Conservation (phyloP, 2,329 filamentous ascomycete species). For the Colletotrichum sp. region DNA sequence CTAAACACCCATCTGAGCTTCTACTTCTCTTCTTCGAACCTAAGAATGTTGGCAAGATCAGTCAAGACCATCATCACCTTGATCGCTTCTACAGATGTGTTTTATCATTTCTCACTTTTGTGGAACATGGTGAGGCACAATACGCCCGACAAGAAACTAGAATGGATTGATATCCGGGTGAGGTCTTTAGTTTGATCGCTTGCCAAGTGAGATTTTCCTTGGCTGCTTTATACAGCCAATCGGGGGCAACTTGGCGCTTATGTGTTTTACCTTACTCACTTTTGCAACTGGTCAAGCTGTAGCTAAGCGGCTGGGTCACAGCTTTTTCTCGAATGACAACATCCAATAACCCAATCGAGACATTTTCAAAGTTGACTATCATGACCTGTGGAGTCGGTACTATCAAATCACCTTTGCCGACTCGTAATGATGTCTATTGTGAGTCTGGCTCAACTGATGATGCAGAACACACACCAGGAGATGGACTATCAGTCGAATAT, state of each 20-base stretch:
- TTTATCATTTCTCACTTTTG: background rate
- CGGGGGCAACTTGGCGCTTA: background rate
- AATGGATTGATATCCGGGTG: background rate
- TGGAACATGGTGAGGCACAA: background rate
- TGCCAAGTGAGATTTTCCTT: background rate
- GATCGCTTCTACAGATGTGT: too few relatives aligned
- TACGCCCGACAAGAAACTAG: background rate
- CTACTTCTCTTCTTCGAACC: too few relatives aligned
- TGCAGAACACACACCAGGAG: rapidly evolving
- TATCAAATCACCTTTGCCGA: background rate
- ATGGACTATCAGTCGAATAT: background rate
- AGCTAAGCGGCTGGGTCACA: background rate
- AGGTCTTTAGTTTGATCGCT: background rate
- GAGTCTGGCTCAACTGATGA: background rate
- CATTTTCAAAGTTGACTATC: rapidly evolving
- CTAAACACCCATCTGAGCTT: too few relatives aligned
- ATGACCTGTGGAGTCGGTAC: rapidly evolving
- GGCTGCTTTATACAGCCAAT: background rate
- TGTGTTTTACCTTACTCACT: background rate
- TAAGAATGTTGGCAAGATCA: background rate
- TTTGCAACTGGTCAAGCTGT: background rate
- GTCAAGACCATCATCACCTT: background rate
- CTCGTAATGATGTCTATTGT: background rate
- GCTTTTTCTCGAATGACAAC: background rate
- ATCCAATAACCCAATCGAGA: background rate